Evolutionary conservation across 345 rosid genomes (phyloP), one percentile per base, ranked within the genome.

Genomic region (Carallia brachiata): DNA sequence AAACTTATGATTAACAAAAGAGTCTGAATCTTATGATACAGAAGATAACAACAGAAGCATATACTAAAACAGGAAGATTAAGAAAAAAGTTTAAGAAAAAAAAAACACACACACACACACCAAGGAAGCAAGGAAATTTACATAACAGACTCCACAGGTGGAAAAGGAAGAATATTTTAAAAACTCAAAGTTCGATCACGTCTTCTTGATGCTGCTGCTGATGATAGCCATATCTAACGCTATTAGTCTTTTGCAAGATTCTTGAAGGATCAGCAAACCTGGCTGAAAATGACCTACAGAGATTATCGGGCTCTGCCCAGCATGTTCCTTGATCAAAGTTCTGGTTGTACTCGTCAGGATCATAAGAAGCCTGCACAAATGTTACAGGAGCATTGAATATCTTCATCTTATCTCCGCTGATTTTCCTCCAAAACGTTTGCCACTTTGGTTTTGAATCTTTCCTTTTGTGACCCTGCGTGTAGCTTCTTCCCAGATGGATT

Each of bases 241-340:
- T 15, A 9, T 59, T 52, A 19, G 50, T 55, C 56, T 36, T 53
- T 15, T 34, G 50, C 12, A 59, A 40, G 50, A 70, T 65, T 54
- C 79, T 65, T 15, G 71, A 76, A 17, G 79, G 79, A 66, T 76
- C 79, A 39, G 79, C 79, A 28, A 57, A 76, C 37, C 79, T 65
- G 36, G 79, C 79, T 4, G 79, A 76, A 47, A 76, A 76, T 60
- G 79, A 76, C 7, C 79, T 61, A 54, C 68, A 58, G 0, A 76
- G 75, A 58, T 76, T 76, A 54, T 76, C 79, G 2, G 75, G 71
- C 59, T 76, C 79, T 1, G 62, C 58, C 75, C 75, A 76, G 2
- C 62, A 68, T 0, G 62, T 70, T 34, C 79, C 79, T 65, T 66
- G 68, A 67, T 76, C 79, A 18, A 76, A 76, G 17, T 76, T 76